Base-by-base conservation (phyloP, 345 rosid genomes). In the Gossypioides kirkii region DNA sequence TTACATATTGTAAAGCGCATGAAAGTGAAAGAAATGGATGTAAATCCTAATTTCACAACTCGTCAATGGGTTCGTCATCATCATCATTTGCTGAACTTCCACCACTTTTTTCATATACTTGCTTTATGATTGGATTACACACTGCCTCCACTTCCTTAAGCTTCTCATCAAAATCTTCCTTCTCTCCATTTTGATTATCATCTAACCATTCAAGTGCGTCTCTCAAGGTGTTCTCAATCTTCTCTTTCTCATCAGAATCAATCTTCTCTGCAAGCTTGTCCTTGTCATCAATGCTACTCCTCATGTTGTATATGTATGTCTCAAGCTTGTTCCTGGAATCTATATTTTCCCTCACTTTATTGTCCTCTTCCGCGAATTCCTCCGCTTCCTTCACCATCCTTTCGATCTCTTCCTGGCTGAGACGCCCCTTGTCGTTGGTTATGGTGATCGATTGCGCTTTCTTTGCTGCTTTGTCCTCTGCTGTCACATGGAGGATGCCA, bases 401-500 rank as follows among this genome's bases (percentile, higher is more conserved):
- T 1, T 63, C 70, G 4, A 73, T 73, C 70, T 73, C 76, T 36
- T 73, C 76, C 52, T 73, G 60, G 60, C 76, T 73, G 10, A 73
- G 50, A 22, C 61, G 70, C 9, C 76, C 76, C 50, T 73, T 73
- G 60, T 73, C 61, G 50, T 73, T 73, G 22, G 70, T 73, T 13
- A 73, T 73, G 36, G 76, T 73, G 69, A 73, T 73, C 10, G 76
- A 62, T 50, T 73, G 70, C 16, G 45, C n/a, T 18, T 73, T 62
- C 50, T 73, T 73, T 6, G 70, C 76, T 13, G 70, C 76, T 45
- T 73, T 73, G 70, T 73, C 76, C 23, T 73, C 76, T 9, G 76
- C 76, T 61, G 61, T 73, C 70, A 73, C 76, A 3, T 73, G 76
- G n/a, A 61, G 70, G 62, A 73, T 73, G 76, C 70, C 76, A 62